Base-by-base conservation (phyloP, 371 early-diverging fungal species). In the Mucor piriformis region DNA sequence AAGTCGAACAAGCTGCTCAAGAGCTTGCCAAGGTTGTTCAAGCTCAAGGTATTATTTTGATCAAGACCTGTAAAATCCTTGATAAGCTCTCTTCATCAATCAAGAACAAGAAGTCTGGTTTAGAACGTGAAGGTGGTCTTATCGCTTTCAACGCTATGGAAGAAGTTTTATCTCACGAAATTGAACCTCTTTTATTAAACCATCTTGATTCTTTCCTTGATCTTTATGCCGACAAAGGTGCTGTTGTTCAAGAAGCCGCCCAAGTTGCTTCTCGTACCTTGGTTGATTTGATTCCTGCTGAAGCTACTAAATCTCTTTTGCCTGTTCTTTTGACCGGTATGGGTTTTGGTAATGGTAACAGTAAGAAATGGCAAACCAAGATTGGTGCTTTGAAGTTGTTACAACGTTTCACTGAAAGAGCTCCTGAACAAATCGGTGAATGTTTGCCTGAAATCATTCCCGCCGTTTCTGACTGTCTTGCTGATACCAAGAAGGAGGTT, bases 281-380 rank as follows among this genome's bases (percentile, higher is more conserved):
- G 27, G 59, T 85, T 50, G 73, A 77, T 35, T 67, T 66, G 55
- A 64, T 81, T 42, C 85, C 84, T 8, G 71, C 85, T 15, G 81
- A 85, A 63, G 84, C 87, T n/a, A 75, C 85, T 21, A 68, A 72
- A 12, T 47, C 74, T 48, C 52, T 88, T 5, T 64, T 90, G 50
- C 90, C 92, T 27, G 62, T 83, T 24, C 74, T 92, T 8, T 83
- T 72, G 54, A 84, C 86, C 27, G 84, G 76, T 62, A 84, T 87
- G 77, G 77, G 77, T 24, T 48, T 48, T 29, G 63, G 57, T 37
- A 61, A 50, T 34, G 75, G 63, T 46, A 77, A 83, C 56, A 83
- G 84, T 54, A 89, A 87, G 67, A 90, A 90, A 61, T 90, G 91
- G 92, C 91, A 92, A 72, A 87, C 89, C 43, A 85, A 87, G 67